Base-by-base conservation (phyloP, 345 rosid species). In the Pistacia integerrima region DNA sequence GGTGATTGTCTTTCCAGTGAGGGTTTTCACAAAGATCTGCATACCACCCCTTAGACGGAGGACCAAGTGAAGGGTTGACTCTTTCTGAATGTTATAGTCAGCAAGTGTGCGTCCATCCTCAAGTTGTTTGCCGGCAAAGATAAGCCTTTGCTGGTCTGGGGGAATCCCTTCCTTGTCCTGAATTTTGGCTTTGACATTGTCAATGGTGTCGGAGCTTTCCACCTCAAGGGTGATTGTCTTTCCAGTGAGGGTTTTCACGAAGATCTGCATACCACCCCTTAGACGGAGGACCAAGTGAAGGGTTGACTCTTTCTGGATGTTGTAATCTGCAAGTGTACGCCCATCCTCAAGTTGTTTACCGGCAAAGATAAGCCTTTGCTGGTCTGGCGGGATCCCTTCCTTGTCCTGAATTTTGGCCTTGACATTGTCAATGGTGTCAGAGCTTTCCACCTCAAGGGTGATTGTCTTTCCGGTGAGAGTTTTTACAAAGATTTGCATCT, bases 1-100 rank as follows among this genome's bases (percentile, higher is more conserved):
- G 8, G 82, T 79, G 1, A 79, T 79, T 14, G 82, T 79, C 72
- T 79, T 79, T 20, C 82, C 82, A 0, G 82, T 79, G 48, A 79
- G 70, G 28, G 82, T 79, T 54, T 79, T 79, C 57, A 79, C 82
- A 25, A 79, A 79, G 59, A 79, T 79, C 28, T 79, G 82, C 82
- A 79, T 79, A 1, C 78, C 78, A 36, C 74, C 78, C 17, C 82
- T 74, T 0, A 79, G 63, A 8, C 82, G 74, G 55, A 79, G 78
- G 9, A 79, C 82, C 78, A 79, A 8, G 20, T 73, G 78, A 10
- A 75, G 56, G 25, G 78, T 75, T 0, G 78, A 75, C 55, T 75
- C 78, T 63, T 75, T 75, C 64, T 75, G 72, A 57, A 75, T 75
- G 56, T 75, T 75, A 38, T 75, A 75, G 1, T 75, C 78, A 0